phyloP scores from a whole-genome alignment of 2,329 filamentous ascomycete species.

The Raffaelea deltoideospora region DNA sequence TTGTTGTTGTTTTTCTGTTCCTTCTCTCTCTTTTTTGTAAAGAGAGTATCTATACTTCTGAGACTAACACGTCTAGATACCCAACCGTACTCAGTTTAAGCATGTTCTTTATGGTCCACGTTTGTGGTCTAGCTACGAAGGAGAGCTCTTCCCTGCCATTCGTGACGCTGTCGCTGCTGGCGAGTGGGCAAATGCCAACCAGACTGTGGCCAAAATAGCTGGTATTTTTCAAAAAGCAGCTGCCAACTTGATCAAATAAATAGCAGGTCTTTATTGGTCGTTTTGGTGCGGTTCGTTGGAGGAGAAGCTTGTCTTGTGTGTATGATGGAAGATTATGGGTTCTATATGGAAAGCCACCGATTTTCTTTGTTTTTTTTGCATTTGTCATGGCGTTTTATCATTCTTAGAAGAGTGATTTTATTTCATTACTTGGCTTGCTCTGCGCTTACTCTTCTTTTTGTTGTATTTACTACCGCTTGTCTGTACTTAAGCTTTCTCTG shows the following conservation, averaged over 20 bases:
- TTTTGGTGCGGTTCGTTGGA: too few relatives aligned
- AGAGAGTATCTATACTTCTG: too few relatives aligned
- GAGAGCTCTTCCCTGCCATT: slow-evolving; percentile 66
- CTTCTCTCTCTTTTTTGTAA: too few relatives aligned
- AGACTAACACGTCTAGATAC: slow-evolving; percentile 40
- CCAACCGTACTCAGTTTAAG: slow-evolving; percentile 83
- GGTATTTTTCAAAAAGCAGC: slow-evolving; percentile 49
- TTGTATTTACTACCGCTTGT: neutral
- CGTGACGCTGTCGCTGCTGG: slow-evolving; percentile 60
- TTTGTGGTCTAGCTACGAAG: slow-evolving; percentile 55
- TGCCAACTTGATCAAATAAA: slow-evolving; percentile 9
- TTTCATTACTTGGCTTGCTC: neutral
- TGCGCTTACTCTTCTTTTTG: neutral
- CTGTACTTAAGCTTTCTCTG: neutral
- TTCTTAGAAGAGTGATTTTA: too few relatives aligned
- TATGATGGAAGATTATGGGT: too few relatives aligned
- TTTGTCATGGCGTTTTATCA: slow-evolving; percentile 4
- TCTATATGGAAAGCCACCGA: too few relatives aligned
- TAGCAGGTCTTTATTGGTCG: too few relatives aligned
- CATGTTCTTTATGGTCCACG: slow-evolving; percentile 81
- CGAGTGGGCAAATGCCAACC: slow-evolving; percentile 55
- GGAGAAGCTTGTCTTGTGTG: too few relatives aligned
- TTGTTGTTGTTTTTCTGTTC: too few relatives aligned
- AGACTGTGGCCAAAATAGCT: slow-evolving; percentile 57
- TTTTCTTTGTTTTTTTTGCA: slow-evolving; percentile 4